A percentile compares a stretch with the other conserved stretches of the same genome.
Conservation (phyloP, 1,284 basidiomycete genomes). For the Malassezia restricta region DNA sequence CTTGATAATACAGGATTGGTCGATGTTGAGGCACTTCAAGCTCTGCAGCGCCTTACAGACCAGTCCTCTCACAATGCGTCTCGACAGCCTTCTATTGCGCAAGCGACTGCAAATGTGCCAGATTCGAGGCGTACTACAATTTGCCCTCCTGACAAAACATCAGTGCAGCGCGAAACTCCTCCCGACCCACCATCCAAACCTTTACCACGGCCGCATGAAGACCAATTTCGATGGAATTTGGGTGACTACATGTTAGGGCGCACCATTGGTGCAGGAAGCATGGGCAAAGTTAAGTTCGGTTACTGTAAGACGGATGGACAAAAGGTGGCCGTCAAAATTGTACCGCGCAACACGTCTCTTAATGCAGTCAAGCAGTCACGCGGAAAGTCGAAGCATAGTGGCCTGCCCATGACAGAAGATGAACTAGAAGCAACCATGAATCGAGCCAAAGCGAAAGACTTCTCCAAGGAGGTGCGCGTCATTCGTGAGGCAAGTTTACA, state of each 20-base stretch:
- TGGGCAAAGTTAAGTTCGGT: conserved; percentile 98
- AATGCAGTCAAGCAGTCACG: conserved; percentile 47
- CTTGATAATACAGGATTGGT: conserved; percentile 6
- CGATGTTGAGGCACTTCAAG: conserved; percentile 6
- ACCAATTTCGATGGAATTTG: conserved; percentile 47
- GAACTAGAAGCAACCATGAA: conserved; percentile 2
- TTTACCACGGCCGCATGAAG: neutral
- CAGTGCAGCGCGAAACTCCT: neutral
- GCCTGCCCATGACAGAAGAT: neutral
- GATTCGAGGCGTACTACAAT: neutral
- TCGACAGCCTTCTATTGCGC: neutral
- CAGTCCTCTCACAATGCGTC: neutral
- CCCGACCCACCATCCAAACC: neutral
- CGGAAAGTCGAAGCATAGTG: conserved; percentile 11
- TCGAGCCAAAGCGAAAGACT: conserved; percentile 57
- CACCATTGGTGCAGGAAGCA: conserved; percentile 91
- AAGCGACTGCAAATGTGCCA: neutral
- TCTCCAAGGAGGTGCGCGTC: conserved; percentile 88
- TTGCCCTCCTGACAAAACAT: neutral
- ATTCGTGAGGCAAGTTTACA: conserved; percentile 85
- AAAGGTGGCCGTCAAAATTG: conserved; percentile 97
- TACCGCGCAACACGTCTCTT: conserved; percentile 63
- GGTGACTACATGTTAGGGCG: conserved; percentile 94
- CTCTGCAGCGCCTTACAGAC: neutral
- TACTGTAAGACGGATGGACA: conserved; percentile 77